Evolutionary conservation across 371 early-diverging fungal species (phyloP).

Genomic region (Apophysomyces elegans): DNA sequence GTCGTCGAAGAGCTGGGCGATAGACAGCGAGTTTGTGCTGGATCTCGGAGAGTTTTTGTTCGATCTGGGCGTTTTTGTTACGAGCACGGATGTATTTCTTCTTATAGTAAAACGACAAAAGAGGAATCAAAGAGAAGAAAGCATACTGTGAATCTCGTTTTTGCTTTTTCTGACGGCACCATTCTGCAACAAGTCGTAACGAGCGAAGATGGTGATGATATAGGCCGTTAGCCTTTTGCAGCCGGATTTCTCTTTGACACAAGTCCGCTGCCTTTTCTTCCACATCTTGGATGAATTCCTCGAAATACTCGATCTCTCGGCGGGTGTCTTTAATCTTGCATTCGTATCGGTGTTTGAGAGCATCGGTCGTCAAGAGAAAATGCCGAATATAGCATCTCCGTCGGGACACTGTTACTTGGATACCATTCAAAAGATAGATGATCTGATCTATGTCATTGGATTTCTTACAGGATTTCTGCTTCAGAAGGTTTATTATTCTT

Average conservation of each 20-base stretch:
- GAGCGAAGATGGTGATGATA: background rate
- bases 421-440: background rate
- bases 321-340: conserved; percentile 15
- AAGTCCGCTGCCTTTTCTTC: background rate
- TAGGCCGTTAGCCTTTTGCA: background rate
- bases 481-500: background rate
- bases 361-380: conserved; percentile 13
- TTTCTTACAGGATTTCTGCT: background rate
- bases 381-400: conserved; percentile 13
- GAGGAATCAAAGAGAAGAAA: conserved; percentile 29
- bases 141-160: conserved; percentile 34
- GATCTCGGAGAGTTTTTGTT: conserved; percentile 2
- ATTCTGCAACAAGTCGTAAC: conserved; percentile 17
- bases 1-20: background rate
- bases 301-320: conserved; percentile 11
- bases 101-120: conserved; percentile 25
- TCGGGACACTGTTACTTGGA: conserved; percentile 5
- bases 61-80: conserved; percentile 13
- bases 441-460: background rate
- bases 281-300: background rate
- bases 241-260: background rate
- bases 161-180: conserved; percentile 29
- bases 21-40: conserved; percentile 11
- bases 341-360: conserved; percentile 17
- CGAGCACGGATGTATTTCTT: conserved; percentile 15